Evolutionary conservation across 2,329 filamentous ascomycete genomes (phyloP), one percentile per base, ranked within the genome.

Genomic region (Botrytis elliptica): DNA sequence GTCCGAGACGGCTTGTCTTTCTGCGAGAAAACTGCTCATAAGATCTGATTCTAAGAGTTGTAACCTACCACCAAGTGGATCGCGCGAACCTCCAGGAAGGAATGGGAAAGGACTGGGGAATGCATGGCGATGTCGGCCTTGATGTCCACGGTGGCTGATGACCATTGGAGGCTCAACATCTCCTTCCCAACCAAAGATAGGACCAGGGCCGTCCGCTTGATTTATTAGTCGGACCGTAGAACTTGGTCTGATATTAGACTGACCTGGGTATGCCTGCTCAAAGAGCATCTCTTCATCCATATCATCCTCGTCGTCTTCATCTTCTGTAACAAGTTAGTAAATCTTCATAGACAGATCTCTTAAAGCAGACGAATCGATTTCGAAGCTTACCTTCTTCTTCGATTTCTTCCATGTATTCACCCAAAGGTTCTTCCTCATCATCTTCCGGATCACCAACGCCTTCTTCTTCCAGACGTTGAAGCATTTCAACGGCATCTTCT

Each of bases 221-320:
- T 60, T 38, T 55, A 72, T 72, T 72, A 72, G 71, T 72, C 33
- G 71, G 49, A 59, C 36, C 55, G 63, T 25, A 57, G 64, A 44
- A 29, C 25, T 68, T 68, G 40, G 46, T 69, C 44, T 38, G 60
- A 49, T 57, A 18, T 33, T 38, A 40, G 67, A 85, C 86, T 83
- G 84, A 89, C 87, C 84, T 74, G 87, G 85, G 81, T 87, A 89
- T 38, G 72, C 72, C 9, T 88, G 87, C 74, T 90, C 88, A 75
- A 89, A 90, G 74, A 88, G 84, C 78, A 89, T 90, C 72, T 90
- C 88, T 69, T 93, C 92, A 63, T 91, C 90, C 77, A 92, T 87
- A 25, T 90, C 89, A 44, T 90, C 89, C 36, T 91, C 89, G 62
- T 91, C 90, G 59, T 92, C 91, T 29, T 92, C 91, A 65, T 94